Evolutionary conservation across 805 yeast species (phyloP).

Genomic region (Saccharomycopsis javanensis): DNA sequence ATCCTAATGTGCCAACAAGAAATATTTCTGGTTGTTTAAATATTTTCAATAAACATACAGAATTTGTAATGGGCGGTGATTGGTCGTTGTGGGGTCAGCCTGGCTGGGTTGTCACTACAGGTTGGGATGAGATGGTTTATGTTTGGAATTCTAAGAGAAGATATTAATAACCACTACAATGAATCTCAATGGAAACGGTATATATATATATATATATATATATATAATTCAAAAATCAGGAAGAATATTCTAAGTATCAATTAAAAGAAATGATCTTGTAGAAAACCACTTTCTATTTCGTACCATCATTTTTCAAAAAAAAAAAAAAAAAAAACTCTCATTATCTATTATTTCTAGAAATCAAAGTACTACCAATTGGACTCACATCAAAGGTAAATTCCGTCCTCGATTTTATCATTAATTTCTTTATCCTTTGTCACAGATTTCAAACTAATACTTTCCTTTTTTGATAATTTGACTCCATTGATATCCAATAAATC

Average conservation of each 20-base stretch:
- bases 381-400: background rate
- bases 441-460: background rate
- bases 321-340: too few relatives aligned
- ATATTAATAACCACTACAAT: background rate
- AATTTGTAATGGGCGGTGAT: conserved; percentile 88
- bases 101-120: conserved; percentile 90
- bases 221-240: background rate
- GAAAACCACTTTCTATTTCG: too few relatives aligned
- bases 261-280: too few relatives aligned
- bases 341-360: too few relatives aligned
- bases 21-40: conserved; percentile 39
- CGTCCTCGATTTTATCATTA: background rate
- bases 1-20: conserved; percentile 23
- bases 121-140: conserved; percentile 94
- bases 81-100: conserved; percentile 96
- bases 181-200: too few relatives aligned
- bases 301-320: too few relatives aligned
- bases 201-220: too few relatives aligned
- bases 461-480: background rate
- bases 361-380: too few relatives aligned
- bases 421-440: background rate
- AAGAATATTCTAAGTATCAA: too few relatives aligned
- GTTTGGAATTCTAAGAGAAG: conserved; percentile 58
- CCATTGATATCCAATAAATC: background rate
- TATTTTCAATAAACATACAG: conserved; percentile 62